Percentiles rank a stretch among this genome's conserved stretches.
These are phyloP conservation scores for Diaporthe sp. DNA, from an alignment of 2,329 filamentous ascomycete genomes.

Conservation along the genomic window DNA sequence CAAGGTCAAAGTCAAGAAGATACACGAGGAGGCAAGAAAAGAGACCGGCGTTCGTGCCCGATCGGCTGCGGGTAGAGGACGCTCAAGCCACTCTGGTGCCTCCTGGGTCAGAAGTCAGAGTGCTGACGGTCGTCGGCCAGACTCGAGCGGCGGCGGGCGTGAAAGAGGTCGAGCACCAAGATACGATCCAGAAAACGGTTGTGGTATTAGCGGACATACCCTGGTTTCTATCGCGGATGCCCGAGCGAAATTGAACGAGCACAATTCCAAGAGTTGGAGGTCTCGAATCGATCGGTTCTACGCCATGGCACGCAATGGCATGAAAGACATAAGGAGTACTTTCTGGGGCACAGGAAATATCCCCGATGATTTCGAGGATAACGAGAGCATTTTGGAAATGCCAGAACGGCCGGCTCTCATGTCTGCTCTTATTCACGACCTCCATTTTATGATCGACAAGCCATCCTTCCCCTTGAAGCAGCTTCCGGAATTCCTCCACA, in stretches of 20 bases:
- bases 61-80: constrained; percentile 61
- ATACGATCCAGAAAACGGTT: constrained; percentile 86
- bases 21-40: constrained; percentile 74
- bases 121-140: constrained; percentile 59
- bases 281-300: constrained; percentile 85
- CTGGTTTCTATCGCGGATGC: constrained; percentile 84
- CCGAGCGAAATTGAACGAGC: constrained; percentile 77
- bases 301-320: constrained; percentile 76
- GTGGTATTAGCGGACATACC: constrained; percentile 77
- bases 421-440: constrained; percentile 83
- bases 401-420: constrained; percentile 88
- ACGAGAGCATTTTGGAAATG: constrained; percentile 87
- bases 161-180: constrained; percentile 62
- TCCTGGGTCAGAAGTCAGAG: constrained; percentile 67
- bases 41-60: constrained; percentile 68
- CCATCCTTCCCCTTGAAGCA: constrained; percentile 89
- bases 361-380: constrained; percentile 84
- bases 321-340: constrained; percentile 81
- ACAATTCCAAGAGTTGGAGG: constrained; percentile 94
- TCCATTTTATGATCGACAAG: constrained; percentile 89
- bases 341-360: constrained; percentile 88
- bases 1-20: constrained; percentile 85
- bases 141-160: constrained; percentile 49
- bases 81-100: constrained; percentile 47
- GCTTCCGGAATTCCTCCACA: constrained; percentile 85